phyloP scores from a whole-genome alignment of 1,284 basidiomycete species.

The Porogramme epimiltina region DNA sequence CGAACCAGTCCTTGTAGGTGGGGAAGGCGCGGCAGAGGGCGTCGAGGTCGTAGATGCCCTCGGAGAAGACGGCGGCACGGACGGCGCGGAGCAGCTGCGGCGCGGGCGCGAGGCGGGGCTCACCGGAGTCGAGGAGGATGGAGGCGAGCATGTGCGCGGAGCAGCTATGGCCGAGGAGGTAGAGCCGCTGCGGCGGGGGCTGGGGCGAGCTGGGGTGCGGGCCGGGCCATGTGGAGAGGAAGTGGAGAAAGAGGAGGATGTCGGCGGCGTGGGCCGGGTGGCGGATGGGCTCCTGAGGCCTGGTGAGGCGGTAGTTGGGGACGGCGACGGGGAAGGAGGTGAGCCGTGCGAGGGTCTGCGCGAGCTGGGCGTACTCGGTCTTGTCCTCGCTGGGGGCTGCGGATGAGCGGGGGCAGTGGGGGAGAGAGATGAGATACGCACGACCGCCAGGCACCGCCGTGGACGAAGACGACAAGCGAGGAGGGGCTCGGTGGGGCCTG shows the following conservation, averaged over 20 bases:
- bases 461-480: constrained; percentile 48
- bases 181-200: constrained; percentile 47
- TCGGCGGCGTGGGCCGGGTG: constrained; percentile 78
- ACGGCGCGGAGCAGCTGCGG: constrained; percentile 47
- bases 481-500: constrained; percentile 8
- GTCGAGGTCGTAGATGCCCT: constrained; percentile 78
- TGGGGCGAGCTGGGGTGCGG: constrained; percentile 28
- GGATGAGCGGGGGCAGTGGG: constrained; percentile 1
- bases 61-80: constrained; percentile 60
- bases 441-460: constrained; percentile 82
- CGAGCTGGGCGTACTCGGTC: constrained; percentile 54
- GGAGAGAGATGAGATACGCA: constrained; percentile 37
- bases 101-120: constrained; percentile 45
- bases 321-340: constrained; percentile 63
- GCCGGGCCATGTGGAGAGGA: constrained; percentile 47
- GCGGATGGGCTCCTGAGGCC: constrained; percentile 40
- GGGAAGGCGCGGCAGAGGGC: constrained; percentile 63
- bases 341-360: constrained; percentile 46
- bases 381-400: constrained; percentile 65
- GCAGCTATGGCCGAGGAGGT: constrained; percentile 78
- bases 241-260: constrained; percentile 58
- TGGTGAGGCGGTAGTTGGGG: constrained; percentile 76
- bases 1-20: constrained; percentile 64
- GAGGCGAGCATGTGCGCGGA: constrained; percentile 78
- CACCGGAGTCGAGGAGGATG: constrained; percentile 59